Evolutionary conservation across 2,329 filamentous ascomycete genomes (phyloP), one percentile per base, ranked within the genome.

Genomic region (Colletotrichum incanum): DNA sequence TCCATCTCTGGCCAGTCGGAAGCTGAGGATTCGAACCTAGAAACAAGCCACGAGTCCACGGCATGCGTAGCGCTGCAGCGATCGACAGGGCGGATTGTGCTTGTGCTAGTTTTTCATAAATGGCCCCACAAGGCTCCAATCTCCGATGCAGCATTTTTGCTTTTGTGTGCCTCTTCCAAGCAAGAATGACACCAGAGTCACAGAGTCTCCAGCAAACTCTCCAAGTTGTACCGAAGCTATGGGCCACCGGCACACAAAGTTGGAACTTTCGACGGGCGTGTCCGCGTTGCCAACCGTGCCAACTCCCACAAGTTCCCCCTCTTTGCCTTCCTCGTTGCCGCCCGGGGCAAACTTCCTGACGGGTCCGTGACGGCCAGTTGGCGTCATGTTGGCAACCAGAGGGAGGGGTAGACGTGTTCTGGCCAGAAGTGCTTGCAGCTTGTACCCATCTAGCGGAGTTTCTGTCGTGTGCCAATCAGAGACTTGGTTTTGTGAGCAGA

Each of bases 71-170:
- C 56, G 56, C 49, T 49, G 59, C 52, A 72, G 60, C 20, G 70
- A 72, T 72, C 70, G 65, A 59, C 70, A 72, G 70, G 70, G 65
- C 70, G 59, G 50, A 37, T 39, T 60, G 34, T 59, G 31, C 50
- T 18, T 55, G 34, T 58, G 55, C 62, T 59, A 47, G 45, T 54
- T 70, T 66, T 69, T 59, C 62, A 55, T 14, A 55, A 61, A 55
- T 54, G 67, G 62, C 67, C 41, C 68, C 68, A 71, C 68, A 71
- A 50, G 65, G 50, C 65, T 71, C 58, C 65, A 52, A 58, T 43
- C 41, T 39, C 52, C 16, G 54, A 45, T 34, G 52, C 49, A 49
- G 61, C 34, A 52, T 61, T 71, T 41, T 23, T 26, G 11, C 28
- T 34, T 34, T 34, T 28, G 18, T 1, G 5, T 23, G n/a, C 31